These are phyloP conservation scores for Talaromyces amestolkiae DNA, from an alignment of 2,329 filamentous ascomycete genomes.

Conservation along the genomic window DNA sequence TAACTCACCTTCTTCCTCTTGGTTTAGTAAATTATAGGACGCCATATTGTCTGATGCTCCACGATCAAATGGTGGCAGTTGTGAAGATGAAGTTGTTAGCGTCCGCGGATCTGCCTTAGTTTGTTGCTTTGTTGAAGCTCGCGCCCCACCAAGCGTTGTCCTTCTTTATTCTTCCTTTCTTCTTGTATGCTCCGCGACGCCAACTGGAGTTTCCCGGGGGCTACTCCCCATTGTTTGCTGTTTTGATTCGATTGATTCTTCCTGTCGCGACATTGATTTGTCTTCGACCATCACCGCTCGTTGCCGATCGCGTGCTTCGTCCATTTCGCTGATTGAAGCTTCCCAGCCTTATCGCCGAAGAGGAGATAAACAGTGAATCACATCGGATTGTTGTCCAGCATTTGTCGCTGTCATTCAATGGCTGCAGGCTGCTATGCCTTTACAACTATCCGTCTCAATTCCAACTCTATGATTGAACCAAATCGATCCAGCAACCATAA, in stretches of 20 bases:
- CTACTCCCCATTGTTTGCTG: slow-evolving; percentile 7
- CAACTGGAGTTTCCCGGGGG: neutral
- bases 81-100: neutral
- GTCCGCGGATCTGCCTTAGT: neutral
- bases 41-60: slow-evolving; percentile 43
- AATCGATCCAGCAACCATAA: neutral
- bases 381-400: neutral
- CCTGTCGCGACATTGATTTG: slow-evolving; percentile 5
- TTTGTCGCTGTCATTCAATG: neutral
- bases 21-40: slow-evolving; percentile 67
- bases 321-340: slow-evolving; percentile 12
- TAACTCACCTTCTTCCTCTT: slow-evolving; percentile 55
- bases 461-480: neutral
- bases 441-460: neutral
- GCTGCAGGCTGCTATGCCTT: slow-evolving; percentile 11
- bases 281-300: slow-evolving; percentile 2
- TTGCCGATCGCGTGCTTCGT: neutral
- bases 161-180: neutral
- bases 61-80: neutral
- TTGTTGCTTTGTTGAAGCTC: slow-evolving; percentile 9
- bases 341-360: slow-evolving; percentile 13
- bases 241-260: neutral
- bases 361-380: slow-evolving; percentile 1
- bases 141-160: slow-evolving; percentile 17
- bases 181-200: neutral